These are phyloP conservation scores for Dactylellina leptospora DNA, from an alignment of 2,329 filamentous ascomycete genomes.

Conservation along the genomic window DNA sequence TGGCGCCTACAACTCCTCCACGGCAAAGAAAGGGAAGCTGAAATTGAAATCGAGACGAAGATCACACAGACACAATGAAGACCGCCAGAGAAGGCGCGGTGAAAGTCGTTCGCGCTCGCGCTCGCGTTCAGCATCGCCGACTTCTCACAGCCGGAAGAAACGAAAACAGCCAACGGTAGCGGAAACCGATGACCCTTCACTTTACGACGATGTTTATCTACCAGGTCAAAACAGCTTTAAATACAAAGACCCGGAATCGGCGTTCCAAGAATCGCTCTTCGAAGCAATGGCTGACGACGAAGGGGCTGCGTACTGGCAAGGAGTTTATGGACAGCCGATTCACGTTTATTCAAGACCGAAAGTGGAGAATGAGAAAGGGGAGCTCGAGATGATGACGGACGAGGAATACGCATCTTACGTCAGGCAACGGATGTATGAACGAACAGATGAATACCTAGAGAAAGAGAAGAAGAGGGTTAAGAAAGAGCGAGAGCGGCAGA, in stretches of 20 bases:
- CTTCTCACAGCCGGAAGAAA: constrained; percentile 54
- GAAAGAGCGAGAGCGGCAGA: constrained; percentile 64
- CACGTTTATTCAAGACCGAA: constrained; percentile 75
- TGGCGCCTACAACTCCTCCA: constrained; percentile 39
- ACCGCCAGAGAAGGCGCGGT: constrained; percentile 32
- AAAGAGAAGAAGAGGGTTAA: constrained; percentile 75
- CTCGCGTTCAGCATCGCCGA: constrained; percentile 58
- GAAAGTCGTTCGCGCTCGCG: constrained; percentile 46
- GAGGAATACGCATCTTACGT: constrained; percentile 91
- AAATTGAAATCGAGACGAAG: constrained; percentile 42
- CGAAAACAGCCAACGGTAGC: constrained; percentile 55
- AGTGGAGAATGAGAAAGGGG: constrained; percentile 63
- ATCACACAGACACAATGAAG: constrained; percentile 21
- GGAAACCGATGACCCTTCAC: constrained; percentile 58
- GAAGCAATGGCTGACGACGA: constrained; percentile 97
- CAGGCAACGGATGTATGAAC: constrained; percentile 91
- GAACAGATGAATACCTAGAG: constrained; percentile 82
- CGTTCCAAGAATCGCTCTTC: constrained; percentile 93
- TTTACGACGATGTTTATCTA: constrained; percentile 61
- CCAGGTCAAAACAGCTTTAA: constrained; percentile 59
- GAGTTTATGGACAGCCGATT: constrained; percentile 94
- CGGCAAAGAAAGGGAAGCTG: constrained; percentile 46
- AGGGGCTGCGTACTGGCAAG: constrained; percentile 92
- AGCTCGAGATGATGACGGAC: constrained; percentile 86
- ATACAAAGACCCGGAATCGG: constrained; percentile 71